Base-by-base conservation (phyloP, 495 filamentous ascomycete species). In the Tuber melanosporum region DNA sequence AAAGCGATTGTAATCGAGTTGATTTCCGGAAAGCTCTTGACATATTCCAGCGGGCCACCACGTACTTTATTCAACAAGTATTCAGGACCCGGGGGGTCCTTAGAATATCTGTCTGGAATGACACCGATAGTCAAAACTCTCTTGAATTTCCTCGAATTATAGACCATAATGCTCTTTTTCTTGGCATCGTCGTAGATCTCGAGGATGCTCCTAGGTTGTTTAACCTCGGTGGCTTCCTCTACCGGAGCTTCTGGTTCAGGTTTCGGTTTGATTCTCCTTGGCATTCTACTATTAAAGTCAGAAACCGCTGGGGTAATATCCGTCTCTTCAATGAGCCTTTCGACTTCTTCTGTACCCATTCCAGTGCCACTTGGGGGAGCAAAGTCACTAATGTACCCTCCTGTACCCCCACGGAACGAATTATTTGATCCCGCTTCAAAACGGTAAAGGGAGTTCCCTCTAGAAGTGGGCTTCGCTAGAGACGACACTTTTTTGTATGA, bases 31-130 rank as follows among this genome's bases (percentile, higher is more conserved):
- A 76, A 62, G 6, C 75, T 41, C 22, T 76, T 26, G 22, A 80
- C 20, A n/a, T 41, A n/a, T 36, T 80, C 77, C 17, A 80, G 41
- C 44, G 22, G 36, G 1, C 78, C 78, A 10, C 78, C 77, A 14
- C 73, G 70, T 5, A 80, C 43, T 41, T 73, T 80, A 39, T 73
- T 73, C 15, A 76, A 49, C 19, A 80, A 62, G 32, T 76, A 80
- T 47, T 62, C n/a, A 14, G 46, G 77, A 36, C 73, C 62, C 14
- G 57, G 57, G 26, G 57, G 57, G 57, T 66, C 57, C 57, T 15
- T 66, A 19, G 57, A 32, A 36, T 66, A 66, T 36, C 57, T 66
- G 26, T 19, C 57, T 36, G 57, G 57, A 36, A 66, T 66, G 57
- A 66, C 57, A 66, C 15, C 36, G 57, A 66, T 66, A 26, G 57